Evolutionary conservation across 192 early-diverging fungal species (phyloP).

Genomic region (Umbelopsis sp.): DNA sequence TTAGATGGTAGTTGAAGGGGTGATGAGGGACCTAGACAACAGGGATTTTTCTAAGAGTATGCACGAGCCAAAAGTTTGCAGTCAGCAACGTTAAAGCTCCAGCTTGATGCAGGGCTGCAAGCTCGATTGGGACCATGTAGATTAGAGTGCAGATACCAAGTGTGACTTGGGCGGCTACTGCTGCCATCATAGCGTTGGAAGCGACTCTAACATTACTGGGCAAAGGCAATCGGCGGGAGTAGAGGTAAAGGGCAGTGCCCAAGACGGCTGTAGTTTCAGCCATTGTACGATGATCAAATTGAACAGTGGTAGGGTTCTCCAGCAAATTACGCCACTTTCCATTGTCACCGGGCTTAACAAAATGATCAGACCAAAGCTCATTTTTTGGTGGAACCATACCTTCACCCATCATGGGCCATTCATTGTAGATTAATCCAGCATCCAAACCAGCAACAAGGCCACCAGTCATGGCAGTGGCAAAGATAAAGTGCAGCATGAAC

Average conservation of each 20-base stretch:
- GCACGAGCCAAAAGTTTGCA: slow-evolving; percentile 76
- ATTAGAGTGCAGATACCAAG: slow-evolving; percentile 94
- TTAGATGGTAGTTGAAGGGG: background rate
- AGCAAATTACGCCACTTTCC: slow-evolving; percentile 83
- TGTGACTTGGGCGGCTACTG: slow-evolving; percentile 75
- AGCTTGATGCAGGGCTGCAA: slow-evolving; percentile 95
- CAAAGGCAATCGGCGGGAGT: slow-evolving; percentile 71
- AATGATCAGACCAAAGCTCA: slow-evolving; percentile 61
- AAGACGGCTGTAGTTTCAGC: slow-evolving; percentile 81
- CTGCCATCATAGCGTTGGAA: slow-evolving; percentile 75
- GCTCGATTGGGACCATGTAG: slow-evolving; percentile 89
- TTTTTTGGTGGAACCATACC: slow-evolving; percentile 74
- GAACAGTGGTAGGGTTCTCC: slow-evolving; percentile 94
- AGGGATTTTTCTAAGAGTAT: slow-evolving; percentile 63
- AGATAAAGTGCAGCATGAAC: slow-evolving; percentile 69
- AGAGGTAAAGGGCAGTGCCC: slow-evolving; percentile 74
- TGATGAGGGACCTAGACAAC: slow-evolving; percentile 3
- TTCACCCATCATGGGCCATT: slow-evolving; percentile 94
- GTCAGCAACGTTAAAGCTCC: slow-evolving; percentile 88
- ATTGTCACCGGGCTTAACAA: slow-evolving; percentile 49
- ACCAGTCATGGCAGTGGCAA: slow-evolving; percentile 88
- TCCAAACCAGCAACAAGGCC: slow-evolving; percentile 97
- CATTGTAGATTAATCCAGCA: slow-evolving; percentile 96
- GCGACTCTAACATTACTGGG: slow-evolving; percentile 69
- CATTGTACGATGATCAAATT: slow-evolving; percentile 94